These are phyloP conservation scores for Trifolium fragiferum DNA, from an alignment of 306 rosid genomes.

Conservation along the genomic window DNA sequence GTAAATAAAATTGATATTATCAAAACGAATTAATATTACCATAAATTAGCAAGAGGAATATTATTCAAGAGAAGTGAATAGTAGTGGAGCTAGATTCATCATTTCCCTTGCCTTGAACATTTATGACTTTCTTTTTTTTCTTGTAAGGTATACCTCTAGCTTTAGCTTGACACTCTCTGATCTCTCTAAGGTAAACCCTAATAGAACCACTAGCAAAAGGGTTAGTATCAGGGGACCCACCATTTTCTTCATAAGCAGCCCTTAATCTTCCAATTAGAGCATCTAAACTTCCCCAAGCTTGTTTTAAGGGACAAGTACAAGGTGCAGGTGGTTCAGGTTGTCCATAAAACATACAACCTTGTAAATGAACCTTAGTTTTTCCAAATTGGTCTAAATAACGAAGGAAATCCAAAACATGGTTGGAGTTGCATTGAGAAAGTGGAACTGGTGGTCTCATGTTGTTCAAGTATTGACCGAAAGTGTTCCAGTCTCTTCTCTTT, in stretches of 20 bases:
- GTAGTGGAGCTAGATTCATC: constrained; percentile 52
- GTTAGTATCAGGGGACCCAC: constrained; percentile 76
- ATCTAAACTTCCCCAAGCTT: constrained; percentile 98
- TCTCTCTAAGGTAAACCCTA: constrained; percentile 84
- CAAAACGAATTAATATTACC: too few species aligned
- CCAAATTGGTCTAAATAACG: constrained; percentile 93
- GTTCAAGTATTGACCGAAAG: constrained; percentile 88
- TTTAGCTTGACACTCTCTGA: constrained; percentile 88
- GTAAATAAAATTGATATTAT: too few species aligned
- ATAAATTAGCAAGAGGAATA: too few species aligned
- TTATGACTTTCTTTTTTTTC: constrained; percentile 82
- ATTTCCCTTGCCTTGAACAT: constrained; percentile 40
- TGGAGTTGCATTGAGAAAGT: constrained; percentile 78
- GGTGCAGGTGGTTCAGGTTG: constrained; percentile 97
- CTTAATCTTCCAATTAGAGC: constrained; percentile 93
- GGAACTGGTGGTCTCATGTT: constrained; percentile 87
- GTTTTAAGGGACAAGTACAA: constrained; percentile 87
- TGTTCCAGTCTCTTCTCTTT: constrained; percentile 97
- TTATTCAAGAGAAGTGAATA: constrained; percentile 64
- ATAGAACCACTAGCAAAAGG: constrained; percentile 89
- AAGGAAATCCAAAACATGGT: constrained; percentile 87
- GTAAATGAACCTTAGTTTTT: constrained; percentile 90
- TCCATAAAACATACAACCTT: constrained; percentile 90
- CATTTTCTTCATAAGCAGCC: constrained; percentile 97
- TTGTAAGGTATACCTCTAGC: constrained; percentile 97